A percentile compares a stretch with the other conserved stretches of the same genome.
Evolutionary conservation across 148 eudicot genomes (phyloP).

Genomic region (Diospyros lotus): DNA sequence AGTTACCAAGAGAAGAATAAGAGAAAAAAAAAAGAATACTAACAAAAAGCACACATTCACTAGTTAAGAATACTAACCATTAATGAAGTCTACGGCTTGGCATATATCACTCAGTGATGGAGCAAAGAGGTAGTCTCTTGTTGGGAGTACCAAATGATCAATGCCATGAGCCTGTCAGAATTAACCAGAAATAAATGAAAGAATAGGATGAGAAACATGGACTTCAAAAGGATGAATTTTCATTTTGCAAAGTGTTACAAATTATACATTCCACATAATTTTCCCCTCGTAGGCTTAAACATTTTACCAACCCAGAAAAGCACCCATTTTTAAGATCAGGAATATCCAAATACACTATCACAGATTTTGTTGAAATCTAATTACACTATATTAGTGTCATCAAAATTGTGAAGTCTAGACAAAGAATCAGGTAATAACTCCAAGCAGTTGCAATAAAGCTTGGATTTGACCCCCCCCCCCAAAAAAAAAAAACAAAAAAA

Average conservation of each 20-base stretch:
- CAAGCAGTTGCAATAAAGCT: not conserved
- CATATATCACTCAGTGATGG: conserved; percentile 68
- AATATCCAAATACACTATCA: not conserved
- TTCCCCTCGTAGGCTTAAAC: not conserved
- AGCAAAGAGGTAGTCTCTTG: conserved; percentile 92
- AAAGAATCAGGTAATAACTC: not conserved
- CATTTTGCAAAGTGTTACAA: no score
- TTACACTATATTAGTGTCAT: not conserved
- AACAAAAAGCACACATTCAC: not conserved
- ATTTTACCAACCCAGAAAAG: not conserved
- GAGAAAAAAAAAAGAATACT: no score
- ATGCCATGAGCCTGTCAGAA: conserved; percentile 67
- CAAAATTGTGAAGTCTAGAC: no score
- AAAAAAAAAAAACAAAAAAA: not conserved
- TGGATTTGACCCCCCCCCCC: no score
- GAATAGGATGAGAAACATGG: no score
- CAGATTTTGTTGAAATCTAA: not conserved
- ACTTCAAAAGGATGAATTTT: no score
- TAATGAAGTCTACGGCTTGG: conserved; percentile 80
- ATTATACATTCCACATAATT: not conserved
- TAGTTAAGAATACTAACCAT: conserved; percentile 39
- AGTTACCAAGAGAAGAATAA: not conserved
- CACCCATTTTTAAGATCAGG: not conserved
- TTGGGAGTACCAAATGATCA: conserved; percentile 83
- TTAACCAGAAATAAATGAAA: not conserved